Evolutionary conservation across 2,329 filamentous ascomycete species (phyloP).

Genomic region (Zymoseptoria passerinii): DNA sequence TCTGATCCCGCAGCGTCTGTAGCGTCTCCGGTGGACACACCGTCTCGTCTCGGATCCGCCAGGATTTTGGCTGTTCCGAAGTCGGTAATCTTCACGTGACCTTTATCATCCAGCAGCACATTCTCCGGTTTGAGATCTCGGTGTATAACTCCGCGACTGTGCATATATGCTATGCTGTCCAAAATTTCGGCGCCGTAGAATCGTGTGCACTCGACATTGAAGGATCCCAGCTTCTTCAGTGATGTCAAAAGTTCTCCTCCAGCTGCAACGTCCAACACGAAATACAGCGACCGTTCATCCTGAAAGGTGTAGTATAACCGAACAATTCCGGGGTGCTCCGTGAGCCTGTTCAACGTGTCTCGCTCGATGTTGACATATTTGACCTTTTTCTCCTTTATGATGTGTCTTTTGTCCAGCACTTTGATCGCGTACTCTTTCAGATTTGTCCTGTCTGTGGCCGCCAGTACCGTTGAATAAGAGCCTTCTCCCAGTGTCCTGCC

Average conservation of each 20-base stretch:
- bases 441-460: constrained; percentile 87
- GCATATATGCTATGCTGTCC: constrained; percentile 97
- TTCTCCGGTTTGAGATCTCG: constrained; percentile 96
- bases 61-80: constrained; percentile 97
- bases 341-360: constrained; percentile 90
- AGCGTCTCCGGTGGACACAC: constrained; percentile 38
- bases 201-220: constrained; percentile 85
- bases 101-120: constrained; percentile 84
- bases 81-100: constrained; percentile 98
- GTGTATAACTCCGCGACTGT: constrained; percentile 89
- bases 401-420: constrained; percentile 94
- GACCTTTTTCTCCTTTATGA: constrained; percentile 99
- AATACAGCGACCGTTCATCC: constrained; percentile 91
- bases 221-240: constrained; percentile 86
- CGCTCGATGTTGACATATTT: constrained; percentile 99
- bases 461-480: constrained; percentile 92
- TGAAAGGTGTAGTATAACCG: constrained; percentile 98
- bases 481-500: constrained; percentile 86
- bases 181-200: constrained; percentile 96
- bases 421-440: constrained; percentile 97
- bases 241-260: constrained; percentile 88
- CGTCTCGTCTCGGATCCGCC: constrained; percentile 35
- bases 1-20: constrained; percentile 55
- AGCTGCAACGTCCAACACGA: constrained; percentile 87
- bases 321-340: constrained; percentile 92